Evolutionary conservation across 2,329 filamentous ascomycete species (phyloP), one percentile per base, ranked within the genome.

Genomic region (Knufia fluminis): DNA sequence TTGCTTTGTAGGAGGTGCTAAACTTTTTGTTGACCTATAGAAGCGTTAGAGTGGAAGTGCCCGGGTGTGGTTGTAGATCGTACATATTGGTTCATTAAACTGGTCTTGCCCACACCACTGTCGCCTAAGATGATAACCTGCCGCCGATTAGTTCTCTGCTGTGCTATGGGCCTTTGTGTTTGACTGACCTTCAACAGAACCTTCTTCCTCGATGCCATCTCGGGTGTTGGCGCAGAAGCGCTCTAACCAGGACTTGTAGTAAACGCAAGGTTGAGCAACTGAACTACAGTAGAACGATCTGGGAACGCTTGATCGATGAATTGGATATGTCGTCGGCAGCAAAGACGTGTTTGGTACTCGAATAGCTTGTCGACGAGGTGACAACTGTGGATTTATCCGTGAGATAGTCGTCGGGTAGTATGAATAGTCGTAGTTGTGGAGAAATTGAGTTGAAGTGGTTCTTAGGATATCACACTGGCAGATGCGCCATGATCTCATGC

Each of bases 71-170:
- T 35, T 39, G n/a, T n/a, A 36, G 40, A 52, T 49, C 86, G 69
- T 82, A 97, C 92, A 86, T 97, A 98, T 97, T 98, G 92, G 75
- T 98, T 98, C 92, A 98, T 98, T 80, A 98, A 82, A 71, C 89
- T 96, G 54, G 92, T 98, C 79, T 98, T 98, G 68, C 92, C 92
- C 55, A 98, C 92, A 73, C 92, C 92, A 71, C 91, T 97, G 71
- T 98, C 92, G 62, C 92, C 92, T 61, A 98, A 83, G 72, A 98
- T 97, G 65, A 98, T 98, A 65, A 98, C 90, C 91, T 97, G 62
- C 14, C 51, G 51, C 6, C 43, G 23, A 45, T 48, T 52, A 47
- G 35, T 52, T 14, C 22, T 17, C 49, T 51, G 43, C 38, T 46
- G 16, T 23, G 20, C 38, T 38, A 39, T 39, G 23, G 46, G 22